Percentiles rank a stretch among this genome's conserved stretches.
Evolutionary conservation across 495 filamentous ascomycete species (phyloP).

Genomic region (Penicillium antarcticum): DNA sequence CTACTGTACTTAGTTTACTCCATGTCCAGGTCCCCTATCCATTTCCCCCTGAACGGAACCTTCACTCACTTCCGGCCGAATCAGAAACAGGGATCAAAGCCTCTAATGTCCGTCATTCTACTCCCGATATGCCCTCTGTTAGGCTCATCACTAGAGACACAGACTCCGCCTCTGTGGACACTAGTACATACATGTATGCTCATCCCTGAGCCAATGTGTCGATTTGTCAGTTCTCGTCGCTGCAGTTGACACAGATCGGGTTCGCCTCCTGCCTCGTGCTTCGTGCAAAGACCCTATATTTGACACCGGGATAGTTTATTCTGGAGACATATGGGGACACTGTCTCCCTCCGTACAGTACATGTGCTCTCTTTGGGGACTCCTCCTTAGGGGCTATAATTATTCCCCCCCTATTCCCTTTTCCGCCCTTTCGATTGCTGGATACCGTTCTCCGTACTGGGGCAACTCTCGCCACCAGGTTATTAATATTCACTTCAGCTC

Average conservation of each 20-base stretch:
- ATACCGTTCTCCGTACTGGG: not conserved
- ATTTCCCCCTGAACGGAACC: not conserved
- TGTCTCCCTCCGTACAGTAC: too few relatives aligned
- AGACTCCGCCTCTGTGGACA: slow-evolving; percentile 10
- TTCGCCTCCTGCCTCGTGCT: slow-evolving; percentile 24
- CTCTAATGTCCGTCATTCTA: slow-evolving; percentile 12
- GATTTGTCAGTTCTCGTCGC: not conserved
- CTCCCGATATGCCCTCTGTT: not conserved
- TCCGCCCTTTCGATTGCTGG: not conserved
- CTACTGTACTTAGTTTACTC: too few relatives aligned
- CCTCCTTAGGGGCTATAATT: not conserved
- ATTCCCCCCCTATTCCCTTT: not conserved
- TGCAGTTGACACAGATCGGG: slow-evolving; percentile 13
- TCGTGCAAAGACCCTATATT: slow-evolving; percentile 4
- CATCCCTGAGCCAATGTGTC: not conserved
- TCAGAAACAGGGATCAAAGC: slow-evolving; percentile 4
- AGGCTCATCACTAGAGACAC: slow-evolving; percentile 7
- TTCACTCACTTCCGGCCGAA: not conserved
- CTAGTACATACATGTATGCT: not conserved
- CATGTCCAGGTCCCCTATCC: too few relatives aligned
- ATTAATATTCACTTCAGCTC: not conserved
- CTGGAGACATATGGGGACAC: too few relatives aligned
- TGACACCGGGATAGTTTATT: not conserved
- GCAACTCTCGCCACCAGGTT: not conserved
- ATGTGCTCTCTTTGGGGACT: not conserved